A percentile compares a stretch with the other conserved stretches of the same genome.
These are phyloP conservation scores for Pittosporum tobira DNA, from an alignment of 129 eudicot species.

Conservation along the genomic window DNA sequence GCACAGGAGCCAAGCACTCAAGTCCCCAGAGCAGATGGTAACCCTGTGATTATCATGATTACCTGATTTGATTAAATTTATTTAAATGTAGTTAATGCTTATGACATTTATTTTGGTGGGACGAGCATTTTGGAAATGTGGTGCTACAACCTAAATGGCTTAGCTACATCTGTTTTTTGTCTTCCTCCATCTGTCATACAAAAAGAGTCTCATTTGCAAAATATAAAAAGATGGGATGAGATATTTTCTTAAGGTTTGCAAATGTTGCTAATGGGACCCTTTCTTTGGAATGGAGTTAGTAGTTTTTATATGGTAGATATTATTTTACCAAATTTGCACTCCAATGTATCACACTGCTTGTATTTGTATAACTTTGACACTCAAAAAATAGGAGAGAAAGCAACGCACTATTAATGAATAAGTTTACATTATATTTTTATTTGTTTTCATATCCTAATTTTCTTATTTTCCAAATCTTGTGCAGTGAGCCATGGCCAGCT, in stretches of 20 bases:
- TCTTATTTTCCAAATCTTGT: slow-evolving; percentile 15
- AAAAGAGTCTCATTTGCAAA: no score
- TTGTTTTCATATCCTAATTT: no score
- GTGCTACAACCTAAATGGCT: not conserved
- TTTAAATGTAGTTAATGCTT: not conserved
- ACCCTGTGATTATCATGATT: slow-evolving; percentile 1
- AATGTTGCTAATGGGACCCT: no score
- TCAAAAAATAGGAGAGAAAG: not conserved
- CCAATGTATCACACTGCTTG: not conserved
- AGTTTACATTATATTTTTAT: no score
- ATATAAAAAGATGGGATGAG: no score
- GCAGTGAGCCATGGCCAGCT: slow-evolving; percentile 28
- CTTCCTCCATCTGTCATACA: no score
- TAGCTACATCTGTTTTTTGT: not conserved
- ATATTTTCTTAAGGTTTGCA: no score
- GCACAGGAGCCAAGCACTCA: slow-evolving; percentile 29
- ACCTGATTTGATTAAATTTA: not conserved
- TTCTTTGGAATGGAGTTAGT: no score
- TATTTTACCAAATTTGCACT: not conserved
- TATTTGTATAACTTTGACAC: not conserved
- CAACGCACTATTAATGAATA: not conserved
- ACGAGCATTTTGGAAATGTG: slow-evolving; percentile 11
- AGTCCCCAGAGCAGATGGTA: slow-evolving; percentile 34
- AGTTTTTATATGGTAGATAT: no score
- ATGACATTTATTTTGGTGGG: not conserved